Percentiles rank a stretch among this genome's conserved stretches.
Conservation (phyloP, 2,329 filamentous ascomycete genomes). For the Cadophora gregata region DNA sequence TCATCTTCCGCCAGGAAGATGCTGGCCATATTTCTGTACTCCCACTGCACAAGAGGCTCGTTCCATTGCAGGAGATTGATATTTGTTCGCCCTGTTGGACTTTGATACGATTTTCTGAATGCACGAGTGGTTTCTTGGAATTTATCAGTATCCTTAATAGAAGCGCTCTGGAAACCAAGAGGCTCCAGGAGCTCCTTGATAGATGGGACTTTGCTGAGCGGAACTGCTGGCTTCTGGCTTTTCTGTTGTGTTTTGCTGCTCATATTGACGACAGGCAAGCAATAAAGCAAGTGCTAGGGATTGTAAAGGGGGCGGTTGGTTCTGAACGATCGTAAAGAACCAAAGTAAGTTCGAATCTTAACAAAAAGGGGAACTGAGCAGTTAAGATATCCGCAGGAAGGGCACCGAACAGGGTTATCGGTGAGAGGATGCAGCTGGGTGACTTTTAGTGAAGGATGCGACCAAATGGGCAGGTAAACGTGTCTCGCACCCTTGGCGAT, state of each 20-base stretch:
- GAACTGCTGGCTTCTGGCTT: slow-evolving; percentile 17
- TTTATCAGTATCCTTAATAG: slow-evolving; percentile 28
- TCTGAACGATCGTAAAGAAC: background rate
- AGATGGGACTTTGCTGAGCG: slow-evolving; percentile 29
- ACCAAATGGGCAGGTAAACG: background rate
- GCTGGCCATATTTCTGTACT: slow-evolving; percentile 26
- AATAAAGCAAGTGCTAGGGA: background rate
- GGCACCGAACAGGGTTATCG: background rate
- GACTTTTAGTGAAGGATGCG: background rate
- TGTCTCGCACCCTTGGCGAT: background rate
- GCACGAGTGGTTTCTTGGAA: slow-evolving; percentile 27
- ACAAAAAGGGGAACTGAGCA: background rate
- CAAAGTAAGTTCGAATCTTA: background rate
- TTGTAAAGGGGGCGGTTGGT: background rate
- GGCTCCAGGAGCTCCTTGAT: slow-evolving; percentile 25
- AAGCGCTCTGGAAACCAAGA: slow-evolving; percentile 31
- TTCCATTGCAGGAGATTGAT: slow-evolving; percentile 24
- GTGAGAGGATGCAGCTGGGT: background rate
- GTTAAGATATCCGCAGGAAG: background rate
- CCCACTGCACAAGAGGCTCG: slow-evolving; percentile 16
- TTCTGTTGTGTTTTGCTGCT: background rate
- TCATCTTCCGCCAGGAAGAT: slow-evolving; percentile 24
- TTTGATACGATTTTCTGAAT: slow-evolving; percentile 27
- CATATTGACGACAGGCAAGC: background rate
- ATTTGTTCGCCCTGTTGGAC: slow-evolving; percentile 4